Base-by-base conservation (phyloP, 139 green algal genomes). In the Asterochloris erici region DNA sequence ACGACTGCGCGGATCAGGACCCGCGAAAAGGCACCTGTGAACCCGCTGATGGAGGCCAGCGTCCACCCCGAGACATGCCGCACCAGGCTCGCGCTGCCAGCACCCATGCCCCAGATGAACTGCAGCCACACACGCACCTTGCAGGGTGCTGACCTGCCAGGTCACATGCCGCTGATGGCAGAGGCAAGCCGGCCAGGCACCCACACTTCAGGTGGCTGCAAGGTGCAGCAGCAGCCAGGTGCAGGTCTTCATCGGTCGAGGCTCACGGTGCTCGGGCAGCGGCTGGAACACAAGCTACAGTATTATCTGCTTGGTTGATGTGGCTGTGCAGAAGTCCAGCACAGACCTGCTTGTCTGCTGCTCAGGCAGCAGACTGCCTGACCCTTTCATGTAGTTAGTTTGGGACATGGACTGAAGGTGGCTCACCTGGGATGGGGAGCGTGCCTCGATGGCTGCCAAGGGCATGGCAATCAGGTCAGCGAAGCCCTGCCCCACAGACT, bases 91-190 rank as follows among this genome's bases (percentile, higher is more conserved):
- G 83, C 88, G 0, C 88, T 85, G 23, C 91, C 91, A 26, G 73
- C 68, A 15, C 91, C 91, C n/a, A 95, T 21, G 15, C 91, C 90
- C 14, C 83, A 62, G 15, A 95, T 69, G 76, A 95, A 94, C 74
- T 81, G 77, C 82, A 82, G 26, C 14, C 38, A 60, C 28, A 68
- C 4, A 29, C 26, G 17, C 19, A 21, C 74, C 21, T 47, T 17
- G 12, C n/a, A 54, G 26, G 23, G 47, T 77, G 73, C 10, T 19
- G 14, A 47, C 16, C 17, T 26, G 66, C 66, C 21, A 26, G 66
- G 4, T 71, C 4, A 12, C 6, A 71, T 71, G 21, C 21, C 38
- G 38, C 6, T 54, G 38, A 54, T 54, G 38, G 38, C 38, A 54
- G 19, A 78, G 28, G 26, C 73, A 78, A 78, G 73, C 76, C 17